Evolutionary conservation across 148 eudicot genomes (phyloP).

Genomic region (Chenopodium formosanum): DNA sequence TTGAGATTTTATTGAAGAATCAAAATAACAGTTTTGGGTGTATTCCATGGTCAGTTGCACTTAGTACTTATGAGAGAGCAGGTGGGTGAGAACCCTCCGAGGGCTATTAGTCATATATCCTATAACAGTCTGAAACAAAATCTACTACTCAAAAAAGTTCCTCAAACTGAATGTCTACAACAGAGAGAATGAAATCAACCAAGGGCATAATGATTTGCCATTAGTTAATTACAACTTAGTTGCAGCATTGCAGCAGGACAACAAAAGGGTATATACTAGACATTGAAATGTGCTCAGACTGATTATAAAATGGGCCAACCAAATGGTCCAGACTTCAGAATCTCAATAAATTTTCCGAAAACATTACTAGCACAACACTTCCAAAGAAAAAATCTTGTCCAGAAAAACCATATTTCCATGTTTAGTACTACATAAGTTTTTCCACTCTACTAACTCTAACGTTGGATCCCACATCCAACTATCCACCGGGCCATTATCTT

Average conservation of each 20-base stretch:
- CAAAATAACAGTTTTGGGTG: too few relatives aligned
- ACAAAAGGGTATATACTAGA: neutral
- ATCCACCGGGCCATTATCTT: neutral
- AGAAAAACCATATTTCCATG: neutral
- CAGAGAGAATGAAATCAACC: neutral
- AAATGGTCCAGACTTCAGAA: neutral
- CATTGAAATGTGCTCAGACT: neutral
- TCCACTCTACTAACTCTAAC: neutral
- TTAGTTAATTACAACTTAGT: neutral
- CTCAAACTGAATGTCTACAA: neutral
- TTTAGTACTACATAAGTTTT: neutral
- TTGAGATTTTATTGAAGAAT: too few relatives aligned
- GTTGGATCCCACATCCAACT: neutral
- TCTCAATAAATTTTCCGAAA: neutral
- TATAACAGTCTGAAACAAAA: neutral
- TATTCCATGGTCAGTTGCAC: neutral
- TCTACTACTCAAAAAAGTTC: neutral
- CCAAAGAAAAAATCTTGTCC: neutral
- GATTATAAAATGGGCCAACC: neutral
- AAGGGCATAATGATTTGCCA: neutral
- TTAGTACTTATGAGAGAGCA: neutral
- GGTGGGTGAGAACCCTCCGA: neutral
- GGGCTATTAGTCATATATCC: neutral
- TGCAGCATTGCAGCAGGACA: neutral
- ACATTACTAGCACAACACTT: neutral